Evolutionary conservation across 2,329 filamentous ascomycete species (phyloP), one percentile per base, ranked within the genome.

Genomic region (Verticillium nonalfalfae): DNA sequence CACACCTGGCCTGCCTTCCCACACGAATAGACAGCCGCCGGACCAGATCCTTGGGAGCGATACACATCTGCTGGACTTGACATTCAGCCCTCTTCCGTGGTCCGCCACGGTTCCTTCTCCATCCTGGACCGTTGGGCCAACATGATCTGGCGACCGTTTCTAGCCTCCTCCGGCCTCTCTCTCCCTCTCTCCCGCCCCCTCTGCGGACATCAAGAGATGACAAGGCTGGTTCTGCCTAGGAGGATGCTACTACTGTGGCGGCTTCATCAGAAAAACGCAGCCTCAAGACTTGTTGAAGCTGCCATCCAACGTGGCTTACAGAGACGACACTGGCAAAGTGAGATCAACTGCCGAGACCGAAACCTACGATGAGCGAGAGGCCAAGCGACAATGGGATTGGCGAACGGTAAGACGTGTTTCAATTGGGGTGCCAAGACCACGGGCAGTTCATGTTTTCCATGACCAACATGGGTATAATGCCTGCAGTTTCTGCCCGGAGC

Each of bases 1-100:
- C 35, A 38, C 62, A 61, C 66, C 65, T 60, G 65, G 67, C 71
- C 70, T 70, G 71, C 18, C 39, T 40, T 40, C 15, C 39, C 39
- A 40, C 36, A 11, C 13, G 3, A 40, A 40, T 3, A 45, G 35
- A 60, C 38, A 40, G 55, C 55, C 55, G 61, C 57, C 61, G 36
- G 61, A 36, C 61, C 59, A 58, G 38, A 45, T 60, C 45, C 34
- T 60, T 50, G 57, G 59, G 60, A 58, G 45, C n/a, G 45, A 52
- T 10, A 52, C 21, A 18, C 45, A 13, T 21, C 18, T 10, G n/a
- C 18, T 10, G 45, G 18, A 52, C 45, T 10, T 21, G 18, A 52
- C 45, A 52, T 52, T 18, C 9, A 52, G 21, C 26, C 35, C 35
- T 36, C 45, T 15, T 11, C 39, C 45, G 9, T 52, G n/a, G 18